Evolutionary conservation across 106 monocot species (phyloP).

Genomic region (Allium sativum): DNA sequence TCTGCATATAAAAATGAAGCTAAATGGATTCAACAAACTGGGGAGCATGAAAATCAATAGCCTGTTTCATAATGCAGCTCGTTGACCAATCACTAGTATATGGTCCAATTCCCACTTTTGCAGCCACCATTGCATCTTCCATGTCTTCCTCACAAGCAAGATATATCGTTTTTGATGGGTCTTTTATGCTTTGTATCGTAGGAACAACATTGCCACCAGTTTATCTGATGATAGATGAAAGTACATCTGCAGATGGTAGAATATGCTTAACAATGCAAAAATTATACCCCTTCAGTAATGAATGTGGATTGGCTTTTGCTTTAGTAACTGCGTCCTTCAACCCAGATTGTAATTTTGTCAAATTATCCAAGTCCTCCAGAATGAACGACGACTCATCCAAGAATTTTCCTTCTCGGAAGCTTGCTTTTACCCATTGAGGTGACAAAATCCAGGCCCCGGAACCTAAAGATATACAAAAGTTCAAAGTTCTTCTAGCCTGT

Average conservation of each 20-base stretch:
- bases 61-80: conserved; percentile 72
- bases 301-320: conserved; percentile 42
- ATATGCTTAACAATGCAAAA: conserved; percentile 54
- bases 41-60: too few species aligned
- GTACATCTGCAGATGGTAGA: conserved; percentile 43
- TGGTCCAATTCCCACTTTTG: conserved; percentile 41
- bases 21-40: conserved; percentile 67
- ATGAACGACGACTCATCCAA: conserved; percentile 51
- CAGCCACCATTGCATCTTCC: conserved; percentile 48
- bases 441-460: conserved; percentile 80
- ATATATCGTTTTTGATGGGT: conserved; percentile 46
- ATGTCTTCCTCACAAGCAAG: conserved; percentile 72
- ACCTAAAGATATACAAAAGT: conserved; percentile 65
- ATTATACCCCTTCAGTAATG: conserved; percentile 52
- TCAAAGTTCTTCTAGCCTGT: conserved; percentile 63
- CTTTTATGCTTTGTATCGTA: conserved; percentile 11
- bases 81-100: conserved; percentile 78
- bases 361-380: conserved; percentile 56
- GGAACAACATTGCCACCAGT: conserved; percentile 63
- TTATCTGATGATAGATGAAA: conserved; percentile 43
- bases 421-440: conserved; percentile 61
- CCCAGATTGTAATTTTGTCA: conserved; percentile 41
- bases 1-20: too few species aligned
- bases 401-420: conserved; percentile 49
- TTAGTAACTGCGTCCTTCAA: conserved; percentile 48